Evolutionary conservation across 148 eudicot species (phyloP).

Genomic region (Simmondsia chinensis): DNA sequence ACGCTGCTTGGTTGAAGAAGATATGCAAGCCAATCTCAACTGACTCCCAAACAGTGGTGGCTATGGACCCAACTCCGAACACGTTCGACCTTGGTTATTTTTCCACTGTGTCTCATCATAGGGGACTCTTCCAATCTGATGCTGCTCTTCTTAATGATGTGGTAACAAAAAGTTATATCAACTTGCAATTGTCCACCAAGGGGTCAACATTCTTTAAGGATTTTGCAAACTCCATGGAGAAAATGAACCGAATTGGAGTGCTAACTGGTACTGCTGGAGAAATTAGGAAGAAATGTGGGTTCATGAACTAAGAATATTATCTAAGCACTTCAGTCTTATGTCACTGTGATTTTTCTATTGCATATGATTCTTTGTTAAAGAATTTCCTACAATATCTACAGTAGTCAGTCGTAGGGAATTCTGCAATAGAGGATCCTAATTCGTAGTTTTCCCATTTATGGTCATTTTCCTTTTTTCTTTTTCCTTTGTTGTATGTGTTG

Average conservation of each 20-base stretch:
- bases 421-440: no score
- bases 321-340: no score
- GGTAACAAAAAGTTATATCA: constrained; percentile 23
- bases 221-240: constrained; percentile 23
- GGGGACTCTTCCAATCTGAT: constrained; percentile 48
- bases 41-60: constrained; percentile 18
- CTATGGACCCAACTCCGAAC: constrained; percentile 38
- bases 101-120: constrained; percentile 27
- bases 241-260: constrained; percentile 12
- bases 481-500: no score
- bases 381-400: no score
- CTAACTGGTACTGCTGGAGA: constrained; percentile 19
- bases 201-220: constrained; percentile 27
- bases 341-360: no score
- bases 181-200: constrained; percentile 10
- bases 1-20: constrained; percentile 18
- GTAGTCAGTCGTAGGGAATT: no score
- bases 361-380: no score
- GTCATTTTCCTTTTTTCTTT: no score
- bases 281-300: constrained; percentile 20
- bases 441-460: no score
- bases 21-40: constrained; percentile 16
- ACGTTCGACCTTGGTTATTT: constrained; percentile 38
- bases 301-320: constrained; percentile 23
- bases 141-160: constrained; percentile 38